Conservation (phyloP, 2,329 filamentous ascomycete species). For the Stachybotrys echinatus region DNA sequence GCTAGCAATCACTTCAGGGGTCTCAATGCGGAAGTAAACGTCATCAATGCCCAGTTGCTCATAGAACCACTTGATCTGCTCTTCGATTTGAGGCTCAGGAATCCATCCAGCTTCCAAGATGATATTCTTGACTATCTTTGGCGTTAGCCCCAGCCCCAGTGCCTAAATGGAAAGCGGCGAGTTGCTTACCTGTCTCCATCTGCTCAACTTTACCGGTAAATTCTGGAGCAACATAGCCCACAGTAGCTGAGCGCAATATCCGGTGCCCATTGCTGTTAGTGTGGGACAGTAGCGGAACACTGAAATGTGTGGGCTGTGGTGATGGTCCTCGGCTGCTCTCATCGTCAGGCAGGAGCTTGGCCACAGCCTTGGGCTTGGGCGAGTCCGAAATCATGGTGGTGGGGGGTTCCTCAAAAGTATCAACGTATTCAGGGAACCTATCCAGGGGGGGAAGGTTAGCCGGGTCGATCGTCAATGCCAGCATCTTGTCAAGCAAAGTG, state of each 20-base stretch:
- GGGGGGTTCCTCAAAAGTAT: constrained; percentile 26
- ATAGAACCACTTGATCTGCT: constrained; percentile 95
- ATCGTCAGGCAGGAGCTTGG: constrained; percentile 31
- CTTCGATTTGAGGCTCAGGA: constrained; percentile 73
- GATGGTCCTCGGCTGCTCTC: constrained; percentile 63
- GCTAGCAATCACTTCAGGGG: constrained; percentile 78
- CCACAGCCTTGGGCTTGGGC: constrained; percentile 33
- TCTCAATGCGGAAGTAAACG: constrained; percentile 94
- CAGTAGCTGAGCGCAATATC: constrained; percentile 79
- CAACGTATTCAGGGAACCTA: constrained; percentile 40
- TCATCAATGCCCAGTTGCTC: constrained; percentile 96
- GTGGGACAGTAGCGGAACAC: constrained; percentile 53
- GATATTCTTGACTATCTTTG: constrained; percentile 67
- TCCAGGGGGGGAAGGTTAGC: constrained; percentile 34
- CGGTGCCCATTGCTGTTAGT: constrained; percentile 59
- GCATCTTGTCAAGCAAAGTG: constrained; percentile 20
- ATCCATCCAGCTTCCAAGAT: constrained; percentile 81
- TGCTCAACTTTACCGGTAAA: constrained; percentile 91
- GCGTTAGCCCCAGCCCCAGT: constrained; percentile 2
- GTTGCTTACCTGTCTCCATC: constrained; percentile 66
- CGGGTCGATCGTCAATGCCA: constrained; percentile 29
- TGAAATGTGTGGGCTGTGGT: constrained; percentile 82
- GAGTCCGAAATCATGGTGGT: constrained; percentile 21
- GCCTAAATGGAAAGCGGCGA: background rate
- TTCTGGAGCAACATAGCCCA: constrained; percentile 90